These are phyloP conservation scores for Pyricularia sp. DNA, from an alignment of 2,329 filamentous ascomycete species.

Conservation along the genomic window DNA sequence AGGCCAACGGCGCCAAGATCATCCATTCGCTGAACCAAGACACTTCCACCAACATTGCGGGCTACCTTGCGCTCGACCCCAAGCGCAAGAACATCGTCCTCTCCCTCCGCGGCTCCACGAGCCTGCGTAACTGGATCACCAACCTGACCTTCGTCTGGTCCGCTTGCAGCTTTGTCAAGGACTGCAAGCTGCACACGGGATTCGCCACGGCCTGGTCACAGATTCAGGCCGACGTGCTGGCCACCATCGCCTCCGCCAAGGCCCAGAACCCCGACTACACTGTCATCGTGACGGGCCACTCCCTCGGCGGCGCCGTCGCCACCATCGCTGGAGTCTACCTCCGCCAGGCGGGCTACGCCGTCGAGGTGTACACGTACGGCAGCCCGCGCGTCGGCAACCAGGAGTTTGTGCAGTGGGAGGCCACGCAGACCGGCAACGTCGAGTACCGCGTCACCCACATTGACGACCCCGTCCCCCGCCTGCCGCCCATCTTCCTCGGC, in stretches of 20 bases:
- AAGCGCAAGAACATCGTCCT: slow-evolving; percentile 41
- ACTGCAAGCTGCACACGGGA: slow-evolving; percentile 42
- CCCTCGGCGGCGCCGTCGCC: slow-evolving; percentile 52
- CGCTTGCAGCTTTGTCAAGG: slow-evolving; percentile 22
- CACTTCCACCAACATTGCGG: slow-evolving; percentile 21
- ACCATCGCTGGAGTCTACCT: slow-evolving; percentile 46
- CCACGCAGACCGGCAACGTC: slow-evolving; percentile 29
- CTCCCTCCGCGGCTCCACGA: slow-evolving; percentile 44
- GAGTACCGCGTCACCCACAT: slow-evolving; percentile 55
- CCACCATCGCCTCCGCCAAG: slow-evolving; percentile 29
- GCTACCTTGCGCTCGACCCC: slow-evolving; percentile 38
- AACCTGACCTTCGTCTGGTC: slow-evolving; percentile 32
- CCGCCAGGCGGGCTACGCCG: slow-evolving; percentile 29
- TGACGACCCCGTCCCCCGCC: slow-evolving; percentile 53
- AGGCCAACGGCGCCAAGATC: slow-evolving; percentile 28
- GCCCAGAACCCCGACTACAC: slow-evolving; percentile 35
- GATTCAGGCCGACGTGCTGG: slow-evolving; percentile 27
- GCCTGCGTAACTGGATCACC: slow-evolving; percentile 48
- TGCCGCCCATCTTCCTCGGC: slow-evolving; percentile 47
- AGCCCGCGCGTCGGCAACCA: slow-evolving; percentile 51
- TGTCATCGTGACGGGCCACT: slow-evolving; percentile 52
- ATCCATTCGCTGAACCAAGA: slow-evolving; percentile 22
- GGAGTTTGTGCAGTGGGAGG: slow-evolving; percentile 39
- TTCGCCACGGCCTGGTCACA: slow-evolving; percentile 49
- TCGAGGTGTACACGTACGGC: slow-evolving; percentile 54